phyloP scores from a whole-genome alignment of 139 green algal species.

The Astrephomene gubernaculifera region DNA sequence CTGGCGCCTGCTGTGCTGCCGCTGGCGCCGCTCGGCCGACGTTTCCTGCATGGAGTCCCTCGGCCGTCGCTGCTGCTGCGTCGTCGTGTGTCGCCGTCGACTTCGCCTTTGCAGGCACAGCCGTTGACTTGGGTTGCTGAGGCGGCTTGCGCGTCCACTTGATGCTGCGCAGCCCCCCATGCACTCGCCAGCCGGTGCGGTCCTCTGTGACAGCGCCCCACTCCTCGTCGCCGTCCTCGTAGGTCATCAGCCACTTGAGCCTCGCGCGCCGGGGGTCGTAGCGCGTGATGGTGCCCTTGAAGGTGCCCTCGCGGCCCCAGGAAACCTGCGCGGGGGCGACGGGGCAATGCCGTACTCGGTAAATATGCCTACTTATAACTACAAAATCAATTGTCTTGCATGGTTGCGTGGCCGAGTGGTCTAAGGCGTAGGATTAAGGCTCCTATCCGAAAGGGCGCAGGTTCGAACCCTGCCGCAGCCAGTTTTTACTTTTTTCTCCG shows the following conservation, averaged over 20 bases:
- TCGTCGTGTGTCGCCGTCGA: no score
- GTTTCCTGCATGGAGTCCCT: no score
- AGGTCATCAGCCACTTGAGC: constrained; percentile 18
- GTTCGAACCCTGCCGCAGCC: no score
- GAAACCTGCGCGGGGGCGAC: neutral
- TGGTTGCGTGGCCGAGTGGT: no score
- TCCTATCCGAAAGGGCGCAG: no score
- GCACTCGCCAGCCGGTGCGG: neutral
- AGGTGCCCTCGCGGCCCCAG: constrained; percentile 18
- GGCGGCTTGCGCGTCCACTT: neutral
- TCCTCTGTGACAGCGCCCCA: constrained; percentile 15
- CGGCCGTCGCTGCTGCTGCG: no score
- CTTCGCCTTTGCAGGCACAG: no score
- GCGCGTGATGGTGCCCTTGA: constrained; percentile 22
- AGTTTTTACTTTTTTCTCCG: no score
- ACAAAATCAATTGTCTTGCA: neutral
- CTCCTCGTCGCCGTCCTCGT: constrained; percentile 38
- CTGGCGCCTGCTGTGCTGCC: no score
- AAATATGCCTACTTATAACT: neutral
- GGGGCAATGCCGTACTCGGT: neutral
- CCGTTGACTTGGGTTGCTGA: no score
- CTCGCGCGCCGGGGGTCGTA: neutral
- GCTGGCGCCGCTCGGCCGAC: no score
- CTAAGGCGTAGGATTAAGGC: no score
- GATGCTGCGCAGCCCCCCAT: neutral